Conservation (phyloP, 257 asterid species). For the Nicotiana benthamiana region DNA sequence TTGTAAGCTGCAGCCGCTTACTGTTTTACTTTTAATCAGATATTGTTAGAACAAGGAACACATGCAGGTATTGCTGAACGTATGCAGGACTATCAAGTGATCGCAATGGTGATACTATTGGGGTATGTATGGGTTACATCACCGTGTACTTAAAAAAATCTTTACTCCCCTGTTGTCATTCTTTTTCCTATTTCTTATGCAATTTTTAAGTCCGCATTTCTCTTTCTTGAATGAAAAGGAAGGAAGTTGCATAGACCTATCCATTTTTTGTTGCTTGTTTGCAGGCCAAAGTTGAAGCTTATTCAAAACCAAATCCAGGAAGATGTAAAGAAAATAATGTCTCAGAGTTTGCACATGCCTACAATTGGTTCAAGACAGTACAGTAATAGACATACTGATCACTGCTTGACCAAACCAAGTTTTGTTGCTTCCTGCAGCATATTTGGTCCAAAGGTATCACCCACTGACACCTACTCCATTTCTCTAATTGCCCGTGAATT, state of each 20-base stretch:
- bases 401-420: conserved; percentile 33
- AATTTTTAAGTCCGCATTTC: background rate
- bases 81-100: conserved; percentile 70
- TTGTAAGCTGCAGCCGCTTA: conserved; percentile 9
- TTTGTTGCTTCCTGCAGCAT: conserved; percentile 76
- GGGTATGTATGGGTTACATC: conserved; percentile 44
- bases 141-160: background rate
- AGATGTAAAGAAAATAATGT: conserved; percentile 77
- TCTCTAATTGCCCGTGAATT: background rate
- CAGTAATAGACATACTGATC: conserved; percentile 7
- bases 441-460: conserved; percentile 75
- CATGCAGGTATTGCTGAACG: conserved; percentile 46
- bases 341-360: conserved; percentile 56
- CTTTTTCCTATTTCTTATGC: background rate
- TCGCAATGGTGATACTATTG: conserved; percentile 73
- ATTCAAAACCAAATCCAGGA: conserved; percentile 66
- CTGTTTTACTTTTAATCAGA: conserved; percentile 26
- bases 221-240: background rate
- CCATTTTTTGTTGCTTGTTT: conserved; percentile 2
- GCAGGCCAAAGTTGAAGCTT: conserved; percentile 75
- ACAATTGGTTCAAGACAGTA: conserved; percentile 27
- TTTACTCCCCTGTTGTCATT: background rate
- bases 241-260: background rate
- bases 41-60: conserved; percentile 58
- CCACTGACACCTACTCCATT: conserved; percentile 9